Base-by-base conservation (phyloP, 2,329 filamentous ascomycete genomes). In the Emergomyces africanus region DNA sequence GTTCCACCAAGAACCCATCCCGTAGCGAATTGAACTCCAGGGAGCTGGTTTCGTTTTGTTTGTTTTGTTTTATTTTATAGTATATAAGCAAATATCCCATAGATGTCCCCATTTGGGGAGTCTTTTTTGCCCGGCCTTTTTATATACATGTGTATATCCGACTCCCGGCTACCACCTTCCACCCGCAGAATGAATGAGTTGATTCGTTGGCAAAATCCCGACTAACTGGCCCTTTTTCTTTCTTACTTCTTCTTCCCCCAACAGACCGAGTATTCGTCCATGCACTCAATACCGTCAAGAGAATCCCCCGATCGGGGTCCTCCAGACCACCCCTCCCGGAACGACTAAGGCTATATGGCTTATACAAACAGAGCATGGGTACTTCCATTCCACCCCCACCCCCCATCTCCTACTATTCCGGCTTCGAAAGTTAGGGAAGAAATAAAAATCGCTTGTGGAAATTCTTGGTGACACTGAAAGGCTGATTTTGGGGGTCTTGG, bases 351-450 rank as follows among this genome's bases (percentile, higher is more conserved):
- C 87, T 99, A 62, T 99, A 99, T 86, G 94, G 94, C 64, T 81
- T 99, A 65, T 99, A 99, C 78, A 99, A 99, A 72, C 94, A 99
- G 75, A 90, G 90, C 63, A 97, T 97, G 94, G 82, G 80, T 82
- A 74, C 63, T 42, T 57, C 2, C 15, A 25, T 18, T 20, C 6
- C 15, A 25, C 10, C 14, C 6, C 18, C 20, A 41, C 8, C 39
- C 23, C 25, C 41, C n/a, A 53, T 20, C 37, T 53, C 10, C 37
- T 54, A 20, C 44, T 14, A 3, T 37, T 37, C 49, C 8, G 18
- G 30, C 1, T 25, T 53, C n/a, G n/a, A 35, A 35, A 35, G 33
- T 35, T 35, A 9, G 8, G 8, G 25, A 28, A 28, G 23, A 30
- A 28, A 30, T 30, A 49, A 30, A 28, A 49, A 5, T 39, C 5